Base-by-base conservation (phyloP, 352 stramenopile species). In the Blastocystis sp. region DNA sequence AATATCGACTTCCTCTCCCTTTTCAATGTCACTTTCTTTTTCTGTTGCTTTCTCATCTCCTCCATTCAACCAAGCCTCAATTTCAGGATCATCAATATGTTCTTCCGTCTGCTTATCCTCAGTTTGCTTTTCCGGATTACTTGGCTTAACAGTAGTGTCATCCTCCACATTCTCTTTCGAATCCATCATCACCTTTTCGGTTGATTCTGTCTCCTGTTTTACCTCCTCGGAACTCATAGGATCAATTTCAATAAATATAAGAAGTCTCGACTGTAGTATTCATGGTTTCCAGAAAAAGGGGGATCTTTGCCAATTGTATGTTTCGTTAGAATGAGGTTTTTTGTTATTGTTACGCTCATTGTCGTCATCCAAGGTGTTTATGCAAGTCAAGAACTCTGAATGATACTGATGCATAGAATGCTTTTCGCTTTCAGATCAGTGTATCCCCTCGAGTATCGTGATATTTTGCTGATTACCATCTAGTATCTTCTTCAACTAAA, bases 271-370 rank as follows among this genome's bases (percentile, higher is more conserved):
- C 39, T 46, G 39, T 9, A 46, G 9, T 9, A 46, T 9, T 9
- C 39, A 46, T 46, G 2, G 9, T 9, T 9, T 46, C 39, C 39
- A 46, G 39, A 46, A 46, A 46, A 46, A 46, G 9, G 39, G 39
- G 9, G 3, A 46, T 46, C 39, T 46, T 46, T 46, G 2, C n/a
- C n/a, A 9, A 46, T 65, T 43, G 19, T 51, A 6, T 51, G 29
- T 73, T 24, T 39, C 61, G 61, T 73, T 73, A 73, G 46, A 73
- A 73, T 73, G 69, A 80, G n/a, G 21, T 59, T 52, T 49, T 35
- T 14, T 6, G n/a, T 37, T 14, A 35, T 61, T 6, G 37, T 61
- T 32, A 19, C 16, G 35, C 11, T 63, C 12, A 3, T 80, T 19
- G 6, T 63, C 16, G 27, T 80, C 11, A 46, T 80, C 14, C 39